Evolutionary conservation across 2,329 filamentous ascomycete genomes (phyloP).

Genomic region (Colletotrichum neosansevieriae): DNA sequence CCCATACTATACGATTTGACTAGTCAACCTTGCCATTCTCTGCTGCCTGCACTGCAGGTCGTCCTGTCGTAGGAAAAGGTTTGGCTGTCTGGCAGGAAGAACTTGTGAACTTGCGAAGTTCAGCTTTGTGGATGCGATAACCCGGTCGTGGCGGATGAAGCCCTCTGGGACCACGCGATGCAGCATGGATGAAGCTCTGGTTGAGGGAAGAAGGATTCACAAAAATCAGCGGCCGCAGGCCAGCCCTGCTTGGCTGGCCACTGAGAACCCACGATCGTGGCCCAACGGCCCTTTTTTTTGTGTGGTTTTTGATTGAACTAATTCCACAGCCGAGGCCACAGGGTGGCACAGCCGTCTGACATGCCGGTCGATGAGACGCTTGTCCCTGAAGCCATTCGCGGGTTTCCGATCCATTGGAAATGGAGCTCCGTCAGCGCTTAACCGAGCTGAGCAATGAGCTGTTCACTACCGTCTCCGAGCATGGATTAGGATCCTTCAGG

Average conservation of each 20-base stretch:
- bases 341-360: conserved; percentile 20
- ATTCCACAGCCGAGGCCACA: conserved; percentile 9
- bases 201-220: conserved; percentile 13
- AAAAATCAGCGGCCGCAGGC: background rate
- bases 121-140: too few species aligned
- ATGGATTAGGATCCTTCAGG: conserved; percentile 15
- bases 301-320: background rate
- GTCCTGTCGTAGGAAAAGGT: too few species aligned
- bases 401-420: conserved; percentile 14
- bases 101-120: too few species aligned
- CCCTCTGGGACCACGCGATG: background rate
- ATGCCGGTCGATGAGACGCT: background rate
- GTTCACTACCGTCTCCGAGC: background rate
- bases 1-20: too few species aligned
- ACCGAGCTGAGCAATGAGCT: conserved; percentile 12
- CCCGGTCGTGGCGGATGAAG: background rate
- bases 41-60: background rate
- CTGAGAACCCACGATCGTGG: conserved; percentile 3
- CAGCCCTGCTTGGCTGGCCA: background rate
- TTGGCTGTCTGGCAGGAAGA: too few species aligned
- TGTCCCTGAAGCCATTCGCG: conserved; percentile 23
- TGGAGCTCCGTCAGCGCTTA: conserved; percentile 30
- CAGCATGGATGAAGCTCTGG: conserved; percentile 6
- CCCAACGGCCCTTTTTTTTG: background rate
- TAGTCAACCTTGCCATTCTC: background rate